A percentile compares a stretch with the other conserved stretches of the same genome.
These are phyloP conservation scores for Leishmania tropica DNA, from an alignment of 208 protist genomes.

Conservation along the genomic window DNA sequence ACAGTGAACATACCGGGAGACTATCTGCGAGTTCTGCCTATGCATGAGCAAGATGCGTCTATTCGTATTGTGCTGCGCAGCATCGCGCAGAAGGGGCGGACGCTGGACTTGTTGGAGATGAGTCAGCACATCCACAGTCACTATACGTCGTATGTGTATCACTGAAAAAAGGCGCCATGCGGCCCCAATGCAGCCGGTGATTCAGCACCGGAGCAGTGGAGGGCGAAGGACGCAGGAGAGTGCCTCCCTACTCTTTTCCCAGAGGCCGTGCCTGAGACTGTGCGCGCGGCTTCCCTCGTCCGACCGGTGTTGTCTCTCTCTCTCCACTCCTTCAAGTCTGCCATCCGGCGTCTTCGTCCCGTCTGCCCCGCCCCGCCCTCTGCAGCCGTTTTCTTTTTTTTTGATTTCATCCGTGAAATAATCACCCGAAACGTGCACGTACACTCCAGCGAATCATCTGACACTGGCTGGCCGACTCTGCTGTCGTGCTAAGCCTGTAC, in stretches of 20 bases:
- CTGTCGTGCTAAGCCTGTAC: neutral
- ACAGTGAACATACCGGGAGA: conserved; percentile 22
- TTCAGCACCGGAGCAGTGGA: neutral
- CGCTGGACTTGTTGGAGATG: conserved; percentile 28
- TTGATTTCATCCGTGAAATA: no score
- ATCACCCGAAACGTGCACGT: neutral
- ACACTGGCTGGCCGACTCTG: neutral
- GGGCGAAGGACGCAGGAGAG: neutral
- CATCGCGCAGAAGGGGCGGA: conserved; percentile 29
- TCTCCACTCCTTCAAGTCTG: neutral
- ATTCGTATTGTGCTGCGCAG: conserved; percentile 36
- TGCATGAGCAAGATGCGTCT: conserved; percentile 28
- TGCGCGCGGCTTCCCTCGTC: neutral
- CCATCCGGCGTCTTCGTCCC: neutral
- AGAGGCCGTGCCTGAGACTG: neutral
- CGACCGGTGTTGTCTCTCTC: neutral
- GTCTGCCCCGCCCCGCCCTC: neutral
- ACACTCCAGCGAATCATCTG: neutral
- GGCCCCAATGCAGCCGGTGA: neutral
- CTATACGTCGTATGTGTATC: conserved; percentile 24
- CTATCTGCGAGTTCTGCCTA: conserved; percentile 24
- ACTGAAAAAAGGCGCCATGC: neutral
- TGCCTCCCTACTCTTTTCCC: neutral
- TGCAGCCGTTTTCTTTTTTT: neutral
- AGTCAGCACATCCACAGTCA: conserved; percentile 21